A percentile compares a stretch with the other conserved stretches of the same genome.
Conservation (phyloP, 257 asterid species). For the Schizonepeta tenuifolia region DNA sequence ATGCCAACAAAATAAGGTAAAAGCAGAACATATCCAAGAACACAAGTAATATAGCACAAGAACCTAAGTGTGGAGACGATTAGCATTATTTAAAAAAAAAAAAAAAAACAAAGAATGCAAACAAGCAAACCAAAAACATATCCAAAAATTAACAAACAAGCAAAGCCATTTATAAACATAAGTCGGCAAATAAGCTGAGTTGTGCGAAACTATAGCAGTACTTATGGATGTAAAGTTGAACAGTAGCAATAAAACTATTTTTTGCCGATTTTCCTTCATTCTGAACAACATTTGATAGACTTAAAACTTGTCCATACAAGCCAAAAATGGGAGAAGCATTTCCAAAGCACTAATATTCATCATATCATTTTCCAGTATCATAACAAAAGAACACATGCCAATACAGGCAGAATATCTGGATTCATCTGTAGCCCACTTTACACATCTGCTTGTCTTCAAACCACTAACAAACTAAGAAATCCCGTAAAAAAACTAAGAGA, state of each 20-base stretch:
- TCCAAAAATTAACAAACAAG: not conserved
- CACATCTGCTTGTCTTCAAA: conserved; percentile 18
- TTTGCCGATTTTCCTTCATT: not conserved
- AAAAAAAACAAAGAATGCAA: not conserved
- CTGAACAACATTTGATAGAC: not conserved
- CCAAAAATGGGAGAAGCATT: not conserved
- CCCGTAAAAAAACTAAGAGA: conserved; percentile 1
- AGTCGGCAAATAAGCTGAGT: not conserved
- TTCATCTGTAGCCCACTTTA: conserved; percentile 12
- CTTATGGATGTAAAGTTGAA: conserved; percentile 12
- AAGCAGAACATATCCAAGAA: conserved; percentile 10
- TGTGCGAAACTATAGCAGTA: not conserved
- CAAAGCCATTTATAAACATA: not conserved
- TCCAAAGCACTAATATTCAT: conserved; percentile 4
- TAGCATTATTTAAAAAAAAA: not conserved
- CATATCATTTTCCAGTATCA: not conserved
- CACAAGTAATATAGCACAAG: conserved; percentile 4
- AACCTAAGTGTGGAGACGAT: not conserved
- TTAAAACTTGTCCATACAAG: not conserved
- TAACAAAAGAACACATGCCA: not conserved
- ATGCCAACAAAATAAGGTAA: conserved; percentile 1
- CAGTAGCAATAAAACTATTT: not conserved
- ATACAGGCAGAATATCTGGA: conserved; percentile 6
- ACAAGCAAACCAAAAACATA: not conserved
- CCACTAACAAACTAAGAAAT: conserved; percentile 17